Evolutionary conservation across 768 basidiomycete species (phyloP).

Genomic region (Dacryopinax primogenitus): DNA sequence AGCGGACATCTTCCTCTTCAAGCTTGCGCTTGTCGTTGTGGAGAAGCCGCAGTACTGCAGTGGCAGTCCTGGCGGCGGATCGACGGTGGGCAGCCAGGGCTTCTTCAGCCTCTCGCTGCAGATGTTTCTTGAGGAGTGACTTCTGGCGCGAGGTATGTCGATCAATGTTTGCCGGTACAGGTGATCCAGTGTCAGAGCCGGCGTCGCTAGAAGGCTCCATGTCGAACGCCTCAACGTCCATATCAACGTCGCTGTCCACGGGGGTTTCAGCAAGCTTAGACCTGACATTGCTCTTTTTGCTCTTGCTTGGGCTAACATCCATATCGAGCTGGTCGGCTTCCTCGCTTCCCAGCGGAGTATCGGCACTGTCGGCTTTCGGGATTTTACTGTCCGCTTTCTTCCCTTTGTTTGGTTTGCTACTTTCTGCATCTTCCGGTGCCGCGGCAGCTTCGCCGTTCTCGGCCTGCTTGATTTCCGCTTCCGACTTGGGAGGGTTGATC

Average conservation of each 20-base stretch:
- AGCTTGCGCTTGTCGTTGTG: conserved; percentile 57
- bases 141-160: conserved; percentile 13
- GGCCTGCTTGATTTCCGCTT: conserved; percentile 11
- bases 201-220: conserved; percentile 12
- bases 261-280: conserved; percentile 13
- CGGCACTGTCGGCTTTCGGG: background rate
- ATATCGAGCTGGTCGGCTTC: background rate
- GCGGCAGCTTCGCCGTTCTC: background rate
- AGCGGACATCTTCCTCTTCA: conserved; percentile 75
- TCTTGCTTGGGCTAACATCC: background rate
- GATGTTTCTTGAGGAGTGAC: conserved; percentile 16
- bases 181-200: conserved; percentile 11
- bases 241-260: conserved; percentile 22
- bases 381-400: conserved; percentile 6
- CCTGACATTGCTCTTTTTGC: conserved; percentile 13
- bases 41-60: background rate
- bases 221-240: conserved; percentile 17
- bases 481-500: conserved; percentile 16
- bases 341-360: background rate
- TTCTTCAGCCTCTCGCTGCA: conserved; percentile 48
- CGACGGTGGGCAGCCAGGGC: conserved; percentile 37
- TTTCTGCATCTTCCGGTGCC: conserved; percentile 12
- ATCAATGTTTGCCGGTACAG: conserved; percentile 12
- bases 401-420: conserved; percentile 26
- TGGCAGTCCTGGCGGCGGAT: background rate